These are phyloP conservation scores for Talaromyces rugulosus DNA, from an alignment of 2,329 filamentous ascomycete species.

Conservation along the genomic window DNA sequence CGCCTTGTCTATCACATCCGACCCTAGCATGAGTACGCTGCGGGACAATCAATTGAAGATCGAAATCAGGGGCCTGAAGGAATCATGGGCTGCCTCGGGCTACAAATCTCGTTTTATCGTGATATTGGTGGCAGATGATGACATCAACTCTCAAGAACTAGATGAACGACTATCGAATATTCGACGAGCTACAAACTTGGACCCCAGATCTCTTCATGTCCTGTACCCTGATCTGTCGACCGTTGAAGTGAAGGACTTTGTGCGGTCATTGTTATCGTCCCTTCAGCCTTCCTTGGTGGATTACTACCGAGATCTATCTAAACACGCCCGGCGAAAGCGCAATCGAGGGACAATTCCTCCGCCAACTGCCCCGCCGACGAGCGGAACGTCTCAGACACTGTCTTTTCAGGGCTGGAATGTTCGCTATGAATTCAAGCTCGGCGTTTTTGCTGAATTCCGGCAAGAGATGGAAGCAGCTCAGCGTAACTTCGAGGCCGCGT, in stretches of 20 bases:
- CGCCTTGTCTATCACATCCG: slow-evolving; percentile 73
- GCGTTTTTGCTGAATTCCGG: slow-evolving; percentile 84
- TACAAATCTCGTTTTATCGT: slow-evolving; percentile 76
- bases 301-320: slow-evolving; percentile 91
- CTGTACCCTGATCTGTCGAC: slow-evolving; percentile 69
- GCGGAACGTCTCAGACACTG: slow-evolving; percentile 79
- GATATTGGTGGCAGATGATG: slow-evolving; percentile 71
- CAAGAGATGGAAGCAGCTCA: slow-evolving; percentile 87
- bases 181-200: slow-evolving; percentile 71
- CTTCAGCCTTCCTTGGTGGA: slow-evolving; percentile 74
- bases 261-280: slow-evolving; percentile 66
- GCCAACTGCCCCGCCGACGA: slow-evolving; percentile 76
- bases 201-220: slow-evolving; percentile 81
- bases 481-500: slow-evolving; percentile 80
- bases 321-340: slow-evolving; percentile 84
- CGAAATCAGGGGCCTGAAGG: slow-evolving; percentile 76
- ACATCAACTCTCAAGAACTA: slow-evolving; percentile 57
- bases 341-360: slow-evolving; percentile 72
- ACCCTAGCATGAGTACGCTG: slow-evolving; percentile 69
- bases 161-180: slow-evolving; percentile 78
- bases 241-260: slow-evolving; percentile 68
- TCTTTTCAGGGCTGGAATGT: slow-evolving; percentile 86
- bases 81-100: slow-evolving; percentile 53
- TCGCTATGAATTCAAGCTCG: slow-evolving; percentile 91
- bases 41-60: slow-evolving; percentile 83